Base-by-base conservation (phyloP, 2,329 filamentous ascomycete species). In the Meredithiella fracta region DNA sequence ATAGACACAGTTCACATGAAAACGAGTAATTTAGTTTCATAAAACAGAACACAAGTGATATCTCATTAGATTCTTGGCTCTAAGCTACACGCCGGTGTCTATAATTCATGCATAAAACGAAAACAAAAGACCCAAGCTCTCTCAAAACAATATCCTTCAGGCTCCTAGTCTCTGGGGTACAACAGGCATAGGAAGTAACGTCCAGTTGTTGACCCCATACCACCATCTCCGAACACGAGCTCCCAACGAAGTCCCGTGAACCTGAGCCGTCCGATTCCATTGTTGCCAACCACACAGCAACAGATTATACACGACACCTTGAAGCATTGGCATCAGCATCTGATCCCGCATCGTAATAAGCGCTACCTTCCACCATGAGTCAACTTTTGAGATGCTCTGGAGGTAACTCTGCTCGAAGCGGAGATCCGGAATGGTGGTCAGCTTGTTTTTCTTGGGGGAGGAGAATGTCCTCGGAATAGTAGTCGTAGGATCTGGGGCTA, bases 341-440 rank as follows among this genome's bases (percentile, higher is more conserved):
- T 96, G 92, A 69, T 98, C 92, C 64, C 87, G 76, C 37, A 86
- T 68, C 17, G 92, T 98, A 62, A 98, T 91, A 72, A 84, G 85
- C 6, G 79, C 76, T 31, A 98, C 79, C 66, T 80, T 80, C 72
- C 85, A 83, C 81, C 83, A 90, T 23, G 80, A 82, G 61, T 92
- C 79, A 37, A 89, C 88, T 56, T 80, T 75, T 61, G 83, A 79
- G 62, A 98, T 85, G 70, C 89, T 94, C 63, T 86, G 84, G 56
- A 98, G 77, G 68, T 98, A 98, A 74, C 90, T 96, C 76, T 98
- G 92, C 72, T 98, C 92, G 70, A 97, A 97, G 47, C 92, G 80
- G 62, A 98, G 73, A 70, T 98, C 92, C 3, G 90, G 89, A 65
- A 96, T 77, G 7, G 80, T 78, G 29, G 77, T 78, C 55, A 82